phyloP scores from a whole-genome alignment of 805 yeast species.

The Wickerhamomyces queroliae region DNA sequence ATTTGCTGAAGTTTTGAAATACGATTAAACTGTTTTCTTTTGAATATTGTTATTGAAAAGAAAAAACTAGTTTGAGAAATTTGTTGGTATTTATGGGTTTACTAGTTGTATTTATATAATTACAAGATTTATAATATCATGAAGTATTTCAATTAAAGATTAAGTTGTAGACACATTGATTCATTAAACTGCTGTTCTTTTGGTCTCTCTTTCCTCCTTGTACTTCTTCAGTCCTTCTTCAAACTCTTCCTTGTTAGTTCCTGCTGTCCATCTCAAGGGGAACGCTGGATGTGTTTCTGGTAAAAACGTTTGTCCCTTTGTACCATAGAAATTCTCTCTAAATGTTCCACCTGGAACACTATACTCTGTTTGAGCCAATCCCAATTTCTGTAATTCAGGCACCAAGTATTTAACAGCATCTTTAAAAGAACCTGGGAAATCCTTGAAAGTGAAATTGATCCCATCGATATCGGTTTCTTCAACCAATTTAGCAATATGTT shows the following conservation, averaged over 20 bases:
- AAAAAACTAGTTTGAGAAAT: background rate
- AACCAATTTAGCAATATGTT: conserved; percentile 32
- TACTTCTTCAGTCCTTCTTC: no score
- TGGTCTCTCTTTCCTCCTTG: no score
- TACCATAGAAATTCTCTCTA: conserved; percentile 12
- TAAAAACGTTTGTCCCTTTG: conserved; percentile 8
- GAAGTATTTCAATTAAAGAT: no score
- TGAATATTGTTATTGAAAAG: background rate
- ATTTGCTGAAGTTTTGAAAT: conserved; percentile 63
- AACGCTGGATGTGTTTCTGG: conserved; percentile 5
- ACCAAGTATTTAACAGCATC: conserved; percentile 31
- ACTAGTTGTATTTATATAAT: background rate
- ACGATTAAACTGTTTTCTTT: conserved; percentile 35
- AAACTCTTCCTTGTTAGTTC: conserved; percentile 22
- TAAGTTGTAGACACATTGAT: no score
- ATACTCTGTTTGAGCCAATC: conserved; percentile 32
- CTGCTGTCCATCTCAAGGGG: conserved; percentile 10
- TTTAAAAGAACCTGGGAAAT: conserved; percentile 33
- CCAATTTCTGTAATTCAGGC: conserved; percentile 31
- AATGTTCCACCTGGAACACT: conserved; percentile 21
- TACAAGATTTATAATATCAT: no score
- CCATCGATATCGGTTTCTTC: conserved; percentile 35
- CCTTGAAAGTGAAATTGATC: conserved; percentile 33
- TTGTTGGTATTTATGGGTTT: background rate
- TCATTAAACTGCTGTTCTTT: no score